Base-by-base conservation (phyloP, 2,329 filamentous ascomycete genomes). In the Trichoderma sp. region DNA sequence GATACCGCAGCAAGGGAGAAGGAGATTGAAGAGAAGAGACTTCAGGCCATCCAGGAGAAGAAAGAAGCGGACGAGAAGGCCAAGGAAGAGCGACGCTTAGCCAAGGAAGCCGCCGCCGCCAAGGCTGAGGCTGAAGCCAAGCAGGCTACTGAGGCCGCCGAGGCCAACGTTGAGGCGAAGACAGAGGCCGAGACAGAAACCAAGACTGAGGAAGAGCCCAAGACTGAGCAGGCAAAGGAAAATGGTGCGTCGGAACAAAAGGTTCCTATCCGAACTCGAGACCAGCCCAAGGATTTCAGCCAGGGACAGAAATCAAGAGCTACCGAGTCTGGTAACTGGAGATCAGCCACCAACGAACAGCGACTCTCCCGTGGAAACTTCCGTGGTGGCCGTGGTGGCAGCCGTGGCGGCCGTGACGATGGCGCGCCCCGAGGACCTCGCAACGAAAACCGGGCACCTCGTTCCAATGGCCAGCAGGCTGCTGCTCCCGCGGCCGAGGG, bases 1-100 rank as follows among this genome's bases (percentile, higher is more conserved):
- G 95, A 99, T 85, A 98, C 96, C 64, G 94, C 94, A 63, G 90
- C 95, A 16, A 92, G 94, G 79, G 96, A 98, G 87, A 93, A 92
- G 80, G 93, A 97, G 84, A 92, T 99, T 75, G 96, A 97, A 81
- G 95, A 98, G 86, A 97, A 95, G 89, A 90, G 93, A 78, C 88
- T 93, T 81, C 88, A 94, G 75, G 89, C 90, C 7, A 78, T 95
- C 31, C 92, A 92, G 78, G 92, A 97, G 84, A 97, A 97, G 90
- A 94, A 93, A 82, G 95, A 97, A 80, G 91, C 93, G 1, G 94
- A 97, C 1, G 94, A 97, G 77, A 97, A 95, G 87, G 93, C 91
- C 62, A 95, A 94, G 84, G 94, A 94, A 80, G 93, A 95, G 78
- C 88, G 88, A 75, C 88, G 90, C 71, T 83, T 91, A 41, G 91